Evolutionary conservation across 805 yeast genomes (phyloP).

Genomic region (Candida boleticola): DNA sequence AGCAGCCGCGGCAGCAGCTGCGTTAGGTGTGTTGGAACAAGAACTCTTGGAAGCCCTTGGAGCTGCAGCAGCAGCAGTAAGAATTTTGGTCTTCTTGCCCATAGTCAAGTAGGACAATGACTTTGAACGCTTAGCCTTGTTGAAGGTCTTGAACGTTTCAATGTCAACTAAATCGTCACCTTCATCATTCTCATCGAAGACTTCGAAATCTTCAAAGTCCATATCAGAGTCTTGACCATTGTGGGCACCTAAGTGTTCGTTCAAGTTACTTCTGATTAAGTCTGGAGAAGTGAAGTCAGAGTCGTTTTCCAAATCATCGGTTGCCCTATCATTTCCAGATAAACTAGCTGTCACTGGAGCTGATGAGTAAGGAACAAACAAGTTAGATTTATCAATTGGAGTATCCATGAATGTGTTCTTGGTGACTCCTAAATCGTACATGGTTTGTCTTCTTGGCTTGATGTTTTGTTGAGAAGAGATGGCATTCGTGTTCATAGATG

Average conservation of each 20-base stretch:
- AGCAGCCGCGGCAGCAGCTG: conserved; percentile 68
- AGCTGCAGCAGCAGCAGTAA: conserved; percentile 82
- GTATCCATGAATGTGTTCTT: conserved; percentile 40
- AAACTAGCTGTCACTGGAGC: conserved; percentile 78
- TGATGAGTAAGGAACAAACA: conserved; percentile 65
- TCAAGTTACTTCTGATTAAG: background rate
- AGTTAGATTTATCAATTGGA: conserved; percentile 40
- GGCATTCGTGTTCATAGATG: background rate
- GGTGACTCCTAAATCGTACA: conserved; percentile 48
- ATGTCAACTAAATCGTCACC: conserved; percentile 33
- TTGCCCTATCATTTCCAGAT: conserved; percentile 21
- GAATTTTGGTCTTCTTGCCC: conserved; percentile 46
- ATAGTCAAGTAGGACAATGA: conserved; percentile 56
- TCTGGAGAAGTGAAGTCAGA: conserved; percentile 2
- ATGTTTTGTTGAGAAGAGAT: conserved; percentile 1
- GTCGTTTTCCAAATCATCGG: background rate
- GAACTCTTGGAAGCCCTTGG: conserved; percentile 72
- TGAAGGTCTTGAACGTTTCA: conserved; percentile 35
- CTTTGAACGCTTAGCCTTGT: conserved; percentile 57
- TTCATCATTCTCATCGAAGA: conserved; percentile 42
- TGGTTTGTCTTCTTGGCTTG: conserved; percentile 51
- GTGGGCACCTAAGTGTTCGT: background rate
- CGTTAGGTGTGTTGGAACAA: conserved; percentile 54
- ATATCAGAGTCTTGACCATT: conserved; percentile 33
- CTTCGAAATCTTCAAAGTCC: conserved; percentile 51